Evolutionary conservation across 2,329 filamentous ascomycete genomes (phyloP), one percentile per base, ranked within the genome.

Genomic region (Lasiodiplodia citricola): DNA sequence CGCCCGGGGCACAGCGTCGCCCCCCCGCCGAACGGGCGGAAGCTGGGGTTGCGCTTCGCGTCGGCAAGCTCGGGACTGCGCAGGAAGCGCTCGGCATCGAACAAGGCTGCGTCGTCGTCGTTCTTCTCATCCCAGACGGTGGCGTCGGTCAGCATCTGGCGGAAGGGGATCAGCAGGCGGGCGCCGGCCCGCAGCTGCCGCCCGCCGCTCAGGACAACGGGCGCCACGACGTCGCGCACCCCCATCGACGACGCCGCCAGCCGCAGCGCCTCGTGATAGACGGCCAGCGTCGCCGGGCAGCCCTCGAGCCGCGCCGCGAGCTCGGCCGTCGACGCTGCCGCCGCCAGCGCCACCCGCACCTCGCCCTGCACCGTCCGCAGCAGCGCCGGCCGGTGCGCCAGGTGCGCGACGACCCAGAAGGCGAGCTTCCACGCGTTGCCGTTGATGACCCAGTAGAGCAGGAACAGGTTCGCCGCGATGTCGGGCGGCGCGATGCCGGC

Each of bases 381-480:
- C n/a, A 74, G 67, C 14, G n/a, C 6, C 2, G 68, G 47, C n/a
- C 69, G 60, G 67, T 56, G 50, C 8, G 72, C 38, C 18, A 72
- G 64, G 41, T 74, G 70, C 7, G 64, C 23, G 3, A 74, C 38
- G 37, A 73, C 63, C 73, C 73, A 74, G 60, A 74, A 74, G 31
- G 69, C 52, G 8, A 72, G 57, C 54, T 73, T 72, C 54, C 69
- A 73, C 4, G 71, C 25, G 52, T 74, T 74, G 38, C 54, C 68
- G 60, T 74, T 74, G 52, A 71, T 70, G 10, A 55, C 65, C 65
- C 65, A 67, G 51, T 55, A 68, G 5, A 50, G 23, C 35, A 62
- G 23, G 25, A 62, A 62, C 37, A 62, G 37, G 23, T 44, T 62
- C 1, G 47, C 38, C 18, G 47, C 57, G 44, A 51, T 23, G 47